These are phyloP conservation scores for Hypoxylon subgilvum DNA, from an alignment of 495 filamentous ascomycete genomes.

Conservation along the genomic window DNA sequence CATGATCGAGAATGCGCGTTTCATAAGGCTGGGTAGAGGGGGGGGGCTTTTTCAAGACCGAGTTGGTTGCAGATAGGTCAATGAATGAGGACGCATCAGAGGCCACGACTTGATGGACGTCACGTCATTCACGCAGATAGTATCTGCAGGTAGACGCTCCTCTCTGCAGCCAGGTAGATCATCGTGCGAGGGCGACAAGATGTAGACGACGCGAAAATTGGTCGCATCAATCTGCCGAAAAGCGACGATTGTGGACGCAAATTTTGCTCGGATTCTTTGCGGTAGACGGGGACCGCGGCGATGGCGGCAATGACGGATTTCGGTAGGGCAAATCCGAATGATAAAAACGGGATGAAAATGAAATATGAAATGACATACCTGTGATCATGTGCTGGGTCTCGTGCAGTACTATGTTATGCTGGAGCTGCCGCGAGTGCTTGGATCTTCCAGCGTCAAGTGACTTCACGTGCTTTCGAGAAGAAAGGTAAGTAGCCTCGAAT, in stretches of 20 bases:
- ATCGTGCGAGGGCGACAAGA: constrained; percentile 3
- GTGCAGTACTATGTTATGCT: constrained; percentile 38
- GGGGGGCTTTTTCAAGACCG: constrained; percentile 7
- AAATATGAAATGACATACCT: constrained; percentile 30
- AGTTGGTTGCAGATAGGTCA: constrained; percentile 6
- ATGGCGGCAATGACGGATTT: constrained; percentile 15
- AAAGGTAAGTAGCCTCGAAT: constrained; percentile 45
- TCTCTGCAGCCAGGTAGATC: constrained; percentile 1
- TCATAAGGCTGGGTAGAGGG: not conserved
- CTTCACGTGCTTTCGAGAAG: constrained; percentile 44
- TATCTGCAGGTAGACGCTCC: constrained; percentile 7
- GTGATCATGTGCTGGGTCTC: constrained; percentile 45
- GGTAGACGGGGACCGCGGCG: not conserved
- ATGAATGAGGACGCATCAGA: constrained; percentile 10
- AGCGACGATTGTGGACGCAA: constrained; percentile 7
- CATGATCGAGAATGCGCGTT: too few relatives aligned
- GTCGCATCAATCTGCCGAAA: not conserved
- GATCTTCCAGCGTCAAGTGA: constrained; percentile 44
- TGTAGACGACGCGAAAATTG: constrained; percentile 19
- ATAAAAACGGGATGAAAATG: not conserved
- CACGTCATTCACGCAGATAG: constrained; percentile 11
- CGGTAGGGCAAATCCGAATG: too few relatives aligned
- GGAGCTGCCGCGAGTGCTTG: constrained; percentile 32
- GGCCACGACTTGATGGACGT: constrained; percentile 3
- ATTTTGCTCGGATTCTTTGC: not conserved